These are phyloP conservation scores for Hysterangium stoloniferum DNA, from an alignment of 768 basidiomycete species.

Conservation along the genomic window DNA sequence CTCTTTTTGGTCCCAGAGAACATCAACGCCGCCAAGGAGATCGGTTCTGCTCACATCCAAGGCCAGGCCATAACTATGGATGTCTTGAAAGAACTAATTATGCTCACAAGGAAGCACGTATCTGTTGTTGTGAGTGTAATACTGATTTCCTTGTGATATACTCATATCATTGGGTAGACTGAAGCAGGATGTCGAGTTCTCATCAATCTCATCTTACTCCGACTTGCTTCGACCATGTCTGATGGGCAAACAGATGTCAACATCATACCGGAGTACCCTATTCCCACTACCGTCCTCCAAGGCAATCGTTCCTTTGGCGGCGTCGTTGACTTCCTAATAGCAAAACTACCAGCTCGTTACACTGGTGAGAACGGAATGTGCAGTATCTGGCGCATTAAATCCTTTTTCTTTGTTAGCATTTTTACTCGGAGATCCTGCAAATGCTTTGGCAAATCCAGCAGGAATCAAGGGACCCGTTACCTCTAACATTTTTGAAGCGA, in stretches of 20 bases:
- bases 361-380: no score
- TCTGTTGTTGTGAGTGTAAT: slow-evolving; percentile 16
- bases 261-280: slow-evolving; percentile 20
- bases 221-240: slow-evolving; percentile 18
- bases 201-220: slow-evolving; percentile 19
- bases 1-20: slow-evolving; percentile 13
- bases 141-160: neutral
- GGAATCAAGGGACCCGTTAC: no score
- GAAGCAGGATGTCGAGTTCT: slow-evolving; percentile 17
- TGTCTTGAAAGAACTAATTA: slow-evolving; percentile 12
- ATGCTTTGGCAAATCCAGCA: no score
- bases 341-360: slow-evolving; percentile 13
- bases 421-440: no score
- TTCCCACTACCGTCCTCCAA: slow-evolving; percentile 16
- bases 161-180: slow-evolving; percentile 13
- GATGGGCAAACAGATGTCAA: slow-evolving; percentile 13
- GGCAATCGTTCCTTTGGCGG: slow-evolving; percentile 17
- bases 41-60: slow-evolving; percentile 7
- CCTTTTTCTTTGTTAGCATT: no score
- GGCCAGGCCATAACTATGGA: slow-evolving; percentile 9
- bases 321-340: slow-evolving; percentile 15
- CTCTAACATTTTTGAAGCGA: no score
- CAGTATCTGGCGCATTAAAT: no score
- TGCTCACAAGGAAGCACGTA: slow-evolving; percentile 15
- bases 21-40: neutral